Evolutionary conservation across 2,329 filamentous ascomycete genomes (phyloP), one percentile per base, ranked within the genome.

Genomic region (Trichophyton benhamiae): DNA sequence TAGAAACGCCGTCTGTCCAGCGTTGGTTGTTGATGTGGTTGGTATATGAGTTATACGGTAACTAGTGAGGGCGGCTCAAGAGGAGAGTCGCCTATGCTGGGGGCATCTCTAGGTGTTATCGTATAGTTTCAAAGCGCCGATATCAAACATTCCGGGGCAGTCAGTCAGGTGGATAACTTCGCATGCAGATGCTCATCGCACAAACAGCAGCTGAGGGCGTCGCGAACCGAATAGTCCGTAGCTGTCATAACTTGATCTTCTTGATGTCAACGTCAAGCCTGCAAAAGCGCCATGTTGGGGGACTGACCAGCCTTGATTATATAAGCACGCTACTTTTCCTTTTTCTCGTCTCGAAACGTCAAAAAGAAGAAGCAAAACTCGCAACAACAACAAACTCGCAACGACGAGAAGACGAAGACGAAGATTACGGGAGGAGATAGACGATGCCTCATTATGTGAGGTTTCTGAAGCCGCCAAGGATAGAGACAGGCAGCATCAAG

Each of bases 401-500:
- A 13, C 33, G 33, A 38, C 33, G 33, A 38, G 33, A 38, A 38
- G 33, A 13, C 33, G 33, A 38, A 38, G 9, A 13, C 9, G 8
- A 48, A 22, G 27, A 30, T 7, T 7, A 48, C 25, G 44, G 9
- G 13, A n/a, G 49, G 3, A 8, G 20, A 11, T 65, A 4, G n/a
- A 66, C 4, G 15, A 83, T 83, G 81, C 77, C 79, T 11, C 79
- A 83, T 65, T 87, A 86, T 70, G 77, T 88, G 67, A 84, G 86
- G 63, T 87, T 88, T 67, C 77, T 89, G 66, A 88, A 87, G 67
- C 75, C 82, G 1, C 85, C 86, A 8, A 74, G 74, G 60, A 67
- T 76, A 41, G 68, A 72, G 53, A 76, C 68, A 15, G 69, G 78
- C 53, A 60, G 42, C 55, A 71, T 83, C 61, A 79, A 75, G 63